Evolutionary conservation across 441 rosid species (phyloP).

Genomic region (Syzygium malaccense): DNA sequence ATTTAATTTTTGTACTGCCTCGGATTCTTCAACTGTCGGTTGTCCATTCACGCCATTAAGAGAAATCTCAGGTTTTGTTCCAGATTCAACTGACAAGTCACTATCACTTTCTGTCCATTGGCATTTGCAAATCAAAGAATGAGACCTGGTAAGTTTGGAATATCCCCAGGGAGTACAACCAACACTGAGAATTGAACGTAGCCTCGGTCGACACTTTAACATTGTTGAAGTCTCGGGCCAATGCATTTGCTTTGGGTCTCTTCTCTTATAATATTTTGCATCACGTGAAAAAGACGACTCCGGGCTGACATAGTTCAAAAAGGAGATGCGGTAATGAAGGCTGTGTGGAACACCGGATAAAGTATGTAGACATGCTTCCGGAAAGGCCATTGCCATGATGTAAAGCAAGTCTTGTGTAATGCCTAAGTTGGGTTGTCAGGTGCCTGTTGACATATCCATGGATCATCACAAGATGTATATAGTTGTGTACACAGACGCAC

Average conservation of each 20-base stretch:
- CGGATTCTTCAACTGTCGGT: conserved; percentile 10
- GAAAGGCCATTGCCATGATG: conserved; percentile 30
- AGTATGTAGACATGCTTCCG: conserved; percentile 28
- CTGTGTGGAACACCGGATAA: conserved; percentile 21
- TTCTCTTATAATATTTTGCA: conserved; percentile 1
- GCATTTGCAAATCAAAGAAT: conserved; percentile 31
- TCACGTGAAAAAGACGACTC: conserved; percentile 18
- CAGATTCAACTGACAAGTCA: conserved; percentile 18
- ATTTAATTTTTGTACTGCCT: conserved; percentile 9
- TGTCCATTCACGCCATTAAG: conserved; percentile 15
- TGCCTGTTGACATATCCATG: neutral
- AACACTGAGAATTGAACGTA: neutral
- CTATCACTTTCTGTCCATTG: conserved; percentile 19
- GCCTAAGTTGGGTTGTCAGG: neutral
- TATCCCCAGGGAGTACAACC: conserved; percentile 3
- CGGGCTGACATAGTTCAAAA: conserved; percentile 17
- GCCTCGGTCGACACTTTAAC: neutral
- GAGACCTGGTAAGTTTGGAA: conserved; percentile 5
- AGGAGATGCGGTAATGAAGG: conserved; percentile 3
- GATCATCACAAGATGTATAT: neutral
- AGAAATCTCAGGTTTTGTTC: conserved; percentile 4
- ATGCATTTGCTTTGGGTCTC: conserved; percentile 6
- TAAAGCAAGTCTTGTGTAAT: neutral
- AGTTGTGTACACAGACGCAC: neutral
- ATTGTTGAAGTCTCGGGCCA: conserved; percentile 2